These are phyloP conservation scores for Phylloporus sp. DNA, from an alignment of 768 basidiomycete genomes.

Conservation along the genomic window DNA sequence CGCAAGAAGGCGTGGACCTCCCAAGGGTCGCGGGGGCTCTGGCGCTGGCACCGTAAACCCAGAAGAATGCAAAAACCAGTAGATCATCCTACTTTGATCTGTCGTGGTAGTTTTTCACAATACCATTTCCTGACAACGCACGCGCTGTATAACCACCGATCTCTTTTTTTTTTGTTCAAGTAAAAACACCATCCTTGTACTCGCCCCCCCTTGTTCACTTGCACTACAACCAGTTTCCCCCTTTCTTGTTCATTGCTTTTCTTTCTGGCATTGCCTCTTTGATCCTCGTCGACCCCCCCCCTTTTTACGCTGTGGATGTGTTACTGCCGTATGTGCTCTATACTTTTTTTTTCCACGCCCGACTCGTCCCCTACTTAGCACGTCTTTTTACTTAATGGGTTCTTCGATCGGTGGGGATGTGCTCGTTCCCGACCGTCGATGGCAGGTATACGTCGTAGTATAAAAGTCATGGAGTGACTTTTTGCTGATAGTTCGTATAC, in stretches of 20 bases:
- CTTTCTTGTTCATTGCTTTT: too few relatives aligned
- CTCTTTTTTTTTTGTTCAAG: slow-evolving; percentile 10
- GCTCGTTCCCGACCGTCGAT: not conserved
- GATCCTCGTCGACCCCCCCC: not conserved
- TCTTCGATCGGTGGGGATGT: slow-evolving; percentile 5
- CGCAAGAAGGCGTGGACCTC: slow-evolving; percentile 50
- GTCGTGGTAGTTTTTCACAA: slow-evolving; percentile 10
- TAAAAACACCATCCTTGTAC: slow-evolving; percentile 15
- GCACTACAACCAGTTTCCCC: not conserved
- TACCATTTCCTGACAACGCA: slow-evolving; percentile 17
- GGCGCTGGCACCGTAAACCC: slow-evolving; percentile 45
- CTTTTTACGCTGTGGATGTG: slow-evolving; percentile 6
- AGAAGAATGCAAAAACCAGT: slow-evolving; percentile 94
- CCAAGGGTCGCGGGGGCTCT: slow-evolving; percentile 50
- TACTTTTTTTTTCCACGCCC: slow-evolving; percentile 1
- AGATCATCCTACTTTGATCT: slow-evolving; percentile 20
- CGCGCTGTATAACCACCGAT: slow-evolving; percentile 13
- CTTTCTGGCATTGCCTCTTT: not conserved
- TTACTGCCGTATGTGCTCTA: slow-evolving; percentile 10
- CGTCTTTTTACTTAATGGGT: slow-evolving; percentile 21
- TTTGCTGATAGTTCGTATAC: not conserved
- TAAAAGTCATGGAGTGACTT: not conserved
- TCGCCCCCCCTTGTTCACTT: not conserved
- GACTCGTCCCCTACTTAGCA: slow-evolving; percentile 16
- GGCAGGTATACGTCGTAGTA: not conserved